phyloP scores from a whole-genome alignment of 1,284 basidiomycete species.

The Tetrapyrgos nigripes region DNA sequence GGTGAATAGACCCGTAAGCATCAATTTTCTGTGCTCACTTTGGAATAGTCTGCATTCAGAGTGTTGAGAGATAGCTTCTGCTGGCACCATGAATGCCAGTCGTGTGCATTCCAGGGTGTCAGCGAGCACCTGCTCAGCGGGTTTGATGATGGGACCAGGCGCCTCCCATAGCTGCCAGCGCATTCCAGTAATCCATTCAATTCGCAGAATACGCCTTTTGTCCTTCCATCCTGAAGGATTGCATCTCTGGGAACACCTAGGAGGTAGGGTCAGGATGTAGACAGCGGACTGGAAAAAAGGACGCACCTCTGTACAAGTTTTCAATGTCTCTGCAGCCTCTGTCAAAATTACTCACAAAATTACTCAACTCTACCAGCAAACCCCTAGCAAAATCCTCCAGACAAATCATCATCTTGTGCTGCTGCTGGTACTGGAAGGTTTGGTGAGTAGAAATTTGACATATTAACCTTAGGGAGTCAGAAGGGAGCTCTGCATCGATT shows the following conservation, averaged over 20 bases:
- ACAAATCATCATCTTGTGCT: constrained; percentile 47
- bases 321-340: constrained; percentile 57
- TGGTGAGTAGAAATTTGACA: constrained; percentile 36
- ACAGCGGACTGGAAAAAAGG: neutral
- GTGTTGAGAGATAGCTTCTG: constrained; percentile 66
- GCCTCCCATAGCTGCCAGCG: constrained; percentile 70
- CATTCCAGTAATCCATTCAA: constrained; percentile 79
- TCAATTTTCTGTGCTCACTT: no score
- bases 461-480: constrained; percentile 59
- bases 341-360: constrained; percentile 69
- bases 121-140: constrained; percentile 47
- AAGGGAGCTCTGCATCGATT: constrained; percentile 54
- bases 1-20: no score
- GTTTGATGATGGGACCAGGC: constrained; percentile 41
- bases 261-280: neutral
- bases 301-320: constrained; percentile 58
- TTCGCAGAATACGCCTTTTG: constrained; percentile 79
- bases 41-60: constrained; percentile 61
- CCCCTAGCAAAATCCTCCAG: constrained; percentile 76
- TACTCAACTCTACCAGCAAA: constrained; percentile 71
- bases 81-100: constrained; percentile 64
- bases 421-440: constrained; percentile 24
- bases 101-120: constrained; percentile 60
- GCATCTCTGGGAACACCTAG: constrained; percentile 69
- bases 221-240: constrained; percentile 64